Base-by-base conservation (phyloP, 2,329 filamentous ascomycete species). In the Passalora sequoiae region DNA sequence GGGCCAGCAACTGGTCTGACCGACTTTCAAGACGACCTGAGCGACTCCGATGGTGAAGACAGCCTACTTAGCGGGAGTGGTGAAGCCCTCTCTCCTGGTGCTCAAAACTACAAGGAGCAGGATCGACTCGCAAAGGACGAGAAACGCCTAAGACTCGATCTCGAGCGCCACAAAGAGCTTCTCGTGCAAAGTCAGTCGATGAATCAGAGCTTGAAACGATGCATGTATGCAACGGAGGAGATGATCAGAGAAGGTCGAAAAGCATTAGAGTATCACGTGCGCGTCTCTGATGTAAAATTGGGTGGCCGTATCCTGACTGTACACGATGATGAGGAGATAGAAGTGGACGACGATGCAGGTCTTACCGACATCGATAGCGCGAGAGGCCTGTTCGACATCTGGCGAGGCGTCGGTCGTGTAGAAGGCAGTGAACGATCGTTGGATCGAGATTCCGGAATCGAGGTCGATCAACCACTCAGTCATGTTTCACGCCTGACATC, bases 171-270 rank as follows among this genome's bases (percentile, higher is more conserved):
- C 63, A 86, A 89, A 54, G 84, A 95, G 59, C 72, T 97, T 1
- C 77, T 98, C 6, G 72, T 89, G 28, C 89, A 95, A 62, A 92
- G 85, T 54, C 89, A 96, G 60, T 94, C 89, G 69, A 89, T 97
- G 73, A 97, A 96, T 61, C 86, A 94, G 63, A 94, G 86, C 63
- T 76, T 98, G 33, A 94, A 88, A 64, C 78, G 87, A 36, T 98
- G 92, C 64, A 74, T 96, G 24, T 81, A 82, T 53, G 91, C 87
- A 78, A 94, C 89, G 0, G 91, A 98, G 61, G 83, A 86, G 50
- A 75, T 98, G 32, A 95, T 98, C 63, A 83, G 79, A 37, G 89
- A 96, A 56, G 92, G 85, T 4, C 85, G 82, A 60, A 91, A 87
- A 61, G 92, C 92, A 0, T 75, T 98, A 2, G 83, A 84, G 36